These are phyloP conservation scores for Chaetomium globosum DNA, from an alignment of 2,329 filamentous ascomycete species.

Conservation along the genomic window DNA sequence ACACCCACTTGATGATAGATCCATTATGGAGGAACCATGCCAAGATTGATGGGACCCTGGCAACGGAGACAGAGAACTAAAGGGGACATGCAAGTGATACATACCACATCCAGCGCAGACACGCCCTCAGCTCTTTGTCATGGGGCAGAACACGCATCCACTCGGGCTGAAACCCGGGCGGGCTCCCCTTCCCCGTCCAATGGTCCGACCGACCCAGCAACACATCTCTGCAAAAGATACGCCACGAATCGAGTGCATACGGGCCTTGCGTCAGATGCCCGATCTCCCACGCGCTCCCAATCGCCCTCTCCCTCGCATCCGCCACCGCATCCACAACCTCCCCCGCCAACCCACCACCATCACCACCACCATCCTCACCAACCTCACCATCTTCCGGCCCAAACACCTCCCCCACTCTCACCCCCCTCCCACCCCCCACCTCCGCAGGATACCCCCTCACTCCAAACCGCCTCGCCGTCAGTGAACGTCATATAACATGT, in stretches of 20 bases:
- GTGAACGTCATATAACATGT: too few relatives aligned
- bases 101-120: conserved; percentile 80
- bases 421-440: conserved; percentile 39
- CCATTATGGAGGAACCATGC: background rate
- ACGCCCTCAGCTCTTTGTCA: conserved; percentile 89
- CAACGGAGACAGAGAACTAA: background rate
- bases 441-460: conserved; percentile 52
- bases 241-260: conserved; percentile 87
- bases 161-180: conserved; percentile 71
- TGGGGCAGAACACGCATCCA: conserved; percentile 83
- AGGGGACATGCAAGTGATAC: conserved; percentile 5
- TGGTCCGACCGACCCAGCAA: conserved; percentile 66
- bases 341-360: conserved; percentile 15
- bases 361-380: conserved; percentile 31
- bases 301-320: conserved; percentile 30
- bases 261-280: conserved; percentile 79
- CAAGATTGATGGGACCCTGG: background rate
- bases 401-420: conserved; percentile 39
- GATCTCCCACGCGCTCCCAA: conserved; percentile 71
- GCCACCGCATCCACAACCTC: conserved; percentile 24
- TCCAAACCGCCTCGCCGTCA: conserved; percentile 57
- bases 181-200: conserved; percentile 63
- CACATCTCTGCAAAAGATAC: conserved; percentile 86
- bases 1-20: background rate
- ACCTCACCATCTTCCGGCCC: conserved; percentile 31